Evolutionary conservation across 768 basidiomycete genomes (phyloP).

Genomic region (Mycena maculata): DNA sequence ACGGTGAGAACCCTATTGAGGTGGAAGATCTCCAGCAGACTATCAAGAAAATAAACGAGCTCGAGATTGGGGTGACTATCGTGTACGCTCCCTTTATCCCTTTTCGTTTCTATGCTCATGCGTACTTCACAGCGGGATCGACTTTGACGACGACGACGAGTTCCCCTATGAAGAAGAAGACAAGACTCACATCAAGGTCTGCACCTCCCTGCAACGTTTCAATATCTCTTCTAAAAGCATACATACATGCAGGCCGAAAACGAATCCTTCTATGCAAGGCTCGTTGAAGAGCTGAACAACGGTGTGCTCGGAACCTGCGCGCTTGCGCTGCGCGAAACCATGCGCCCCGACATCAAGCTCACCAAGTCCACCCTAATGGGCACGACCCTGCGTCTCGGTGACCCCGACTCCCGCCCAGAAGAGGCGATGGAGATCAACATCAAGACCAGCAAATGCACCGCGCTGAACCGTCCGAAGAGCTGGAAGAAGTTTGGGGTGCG

Average conservation of each 20-base stretch:
- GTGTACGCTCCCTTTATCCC: constrained; percentile 62
- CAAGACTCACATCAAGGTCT: constrained; percentile 81
- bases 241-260: constrained; percentile 66
- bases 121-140: constrained; percentile 72
- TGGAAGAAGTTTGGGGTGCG: constrained; percentile 82
- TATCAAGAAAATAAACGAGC: constrained; percentile 69
- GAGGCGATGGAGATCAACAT: constrained; percentile 81
- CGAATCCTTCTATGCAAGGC: constrained; percentile 74
- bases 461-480: constrained; percentile 71
- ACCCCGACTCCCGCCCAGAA: constrained; percentile 70
- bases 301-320: constrained; percentile 75
- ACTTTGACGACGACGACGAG: constrained; percentile 87
- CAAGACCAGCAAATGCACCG: constrained; percentile 85
- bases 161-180: constrained; percentile 70
- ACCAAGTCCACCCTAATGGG: constrained; percentile 73
- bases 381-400: constrained; percentile 84
- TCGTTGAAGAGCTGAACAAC: constrained; percentile 54
- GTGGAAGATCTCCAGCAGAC: constrained; percentile 79
- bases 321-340: constrained; percentile 70
- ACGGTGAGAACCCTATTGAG: constrained; percentile 82
- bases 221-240: constrained; percentile 8
- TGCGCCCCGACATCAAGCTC: constrained; percentile 71
- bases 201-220: constrained; percentile 7
- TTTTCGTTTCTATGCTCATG: background rate
- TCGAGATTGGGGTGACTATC: constrained; percentile 71